Base-by-base conservation (phyloP, 2,329 filamentous ascomycete species). In the Hypoxylon sp. region DNA sequence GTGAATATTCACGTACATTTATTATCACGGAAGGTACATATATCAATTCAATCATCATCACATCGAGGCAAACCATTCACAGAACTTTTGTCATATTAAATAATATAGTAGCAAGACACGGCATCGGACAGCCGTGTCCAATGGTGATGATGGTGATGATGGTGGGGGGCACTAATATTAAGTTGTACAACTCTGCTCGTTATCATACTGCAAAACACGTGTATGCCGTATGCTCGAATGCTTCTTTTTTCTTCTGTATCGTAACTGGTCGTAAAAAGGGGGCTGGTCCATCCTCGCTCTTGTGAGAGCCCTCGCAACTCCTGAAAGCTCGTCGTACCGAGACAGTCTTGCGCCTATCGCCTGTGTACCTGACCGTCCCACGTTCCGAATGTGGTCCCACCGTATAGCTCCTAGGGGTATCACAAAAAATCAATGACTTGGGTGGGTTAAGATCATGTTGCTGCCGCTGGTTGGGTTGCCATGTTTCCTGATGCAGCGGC, bases 401-500 rank as follows among this genome's bases (percentile, higher is more conserved):
- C 62, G 48, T 51, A 57, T 62, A 57, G 48, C 65, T 70, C 53
- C 67, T 64, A 47, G 35, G 69, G 70, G 69, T 71, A 71, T 72
- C 67, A 67, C 61, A 59, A 62, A 69, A 66, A 51, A 59, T 63
- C 32, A 64, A 62, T 37, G 50, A 67, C 29, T 57, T 55, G 46
- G 27, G 32, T 31, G 42, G 58, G 50, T 51, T 51, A 39, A 46
- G 52, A 51, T 65, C 32, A 68, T 53, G 52, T 11, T 37, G 32
- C 7, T 32, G 31, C 29, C 52, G 35, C 27, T 44, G 2, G 39
- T 50, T 61, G 67, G n/a, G 56, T 35, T 48, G 61, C 42, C 31
- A 59, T 66, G 71, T 66, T 71, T 61, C 59, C 69, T 7, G 77
- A 78, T 6, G 80, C 78, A 5, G 81, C 82, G 4, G 77, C 82